Evolutionary conservation across 2,329 filamentous ascomycete species (phyloP), one percentile per base, ranked within the genome.

Genomic region (Aureobasidium namibiae): DNA sequence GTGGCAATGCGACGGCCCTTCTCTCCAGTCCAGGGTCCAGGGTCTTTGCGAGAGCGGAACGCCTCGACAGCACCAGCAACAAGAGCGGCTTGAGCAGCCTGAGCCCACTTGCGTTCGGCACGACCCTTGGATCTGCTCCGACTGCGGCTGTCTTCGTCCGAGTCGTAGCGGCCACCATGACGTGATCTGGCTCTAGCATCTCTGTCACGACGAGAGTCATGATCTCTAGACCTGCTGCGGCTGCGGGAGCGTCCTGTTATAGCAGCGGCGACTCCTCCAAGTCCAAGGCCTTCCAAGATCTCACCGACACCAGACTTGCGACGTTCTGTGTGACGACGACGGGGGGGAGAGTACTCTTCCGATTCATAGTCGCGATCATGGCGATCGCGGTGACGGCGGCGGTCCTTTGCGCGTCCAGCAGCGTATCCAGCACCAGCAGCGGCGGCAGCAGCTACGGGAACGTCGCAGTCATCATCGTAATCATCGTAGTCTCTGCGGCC

Each of bases 1-100:
- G 92, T 96, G 50, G 95, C 82, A 61, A 97, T 84, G 56, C 92
- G 90, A 77, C 91, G 94, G 65, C 91, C 90, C 75, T 96, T 96
- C 63, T 89, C 88, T 38, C 92, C 92, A 63, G 86, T 88, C 91
- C 92, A 96, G 44, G 87, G 83, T 58, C 92, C 92, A 2, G 90
- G 88, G 63, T 94, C 88, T 68, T 92, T 95, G 70, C 92, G 86
- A 60, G 91, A 86, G 62, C 90, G 87, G 80, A 95, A 95, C 42
- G 92, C 92, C 73, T 96, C 92, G 58, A 91, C 88, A 41, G 92
- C 92, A 67, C 91, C 92, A 31, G 92, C 92, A 48, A 95, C 82
- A 39, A 96, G 79, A 21, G 92, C 94, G 34, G 92, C 92, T 78
- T 94, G 92, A 70, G 92, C 90, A 34, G 91, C 91, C 74, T 96